Base-by-base conservation (phyloP, 75 land plant species). In the Picea glauca region DNA sequence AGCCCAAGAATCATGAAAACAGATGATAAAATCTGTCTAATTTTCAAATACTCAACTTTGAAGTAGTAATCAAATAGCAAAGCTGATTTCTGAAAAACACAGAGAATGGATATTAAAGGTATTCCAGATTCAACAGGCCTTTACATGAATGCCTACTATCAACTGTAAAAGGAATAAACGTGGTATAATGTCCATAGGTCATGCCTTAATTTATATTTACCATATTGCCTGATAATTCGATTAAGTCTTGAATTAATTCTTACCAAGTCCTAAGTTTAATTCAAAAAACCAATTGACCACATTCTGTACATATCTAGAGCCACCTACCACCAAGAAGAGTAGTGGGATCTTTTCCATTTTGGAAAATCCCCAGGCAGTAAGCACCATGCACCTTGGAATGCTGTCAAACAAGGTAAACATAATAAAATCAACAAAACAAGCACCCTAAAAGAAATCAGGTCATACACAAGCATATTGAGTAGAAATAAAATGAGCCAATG, bases 301-400 rank as follows among this genome's bases (percentile, higher is more conserved):
- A 43, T 20, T 8, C 50, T 9, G 23, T 40, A 5, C 43, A 40
- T 40, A 14, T 30, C 30, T n/a, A 18, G 15, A 32, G 31, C 15
- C 50, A 38, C 79, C 38, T 88, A 97, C 99, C 99, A 83, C 99
- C 99, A 78, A 97, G 89, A 50, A 97, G 89, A 77, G 97, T 94
- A 17, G 99, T 92, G 46, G 89, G 86, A 81, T 91, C 95, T 66
- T 83, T 91, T 17, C 88, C 93, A 84, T 95, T 95, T 66, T 91
- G 87, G 74, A 97, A 97, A 77, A 97, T 77, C 64, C 99, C 99
- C 76, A 97, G 76, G 85, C 99, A 97, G 79, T 97, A 97, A 35
- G 92, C 98, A 75, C 99, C 98, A 57, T 80, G 86, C 23, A 93
- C 92, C 76, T 87, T 97, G 59, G 92, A 81, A 78, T 97, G 99